A percentile compares a stretch with the other conserved stretches of the same genome.
Evolutionary conservation across 108 stramenopile species (phyloP).

Genomic region (Nitzschia sp.): DNA sequence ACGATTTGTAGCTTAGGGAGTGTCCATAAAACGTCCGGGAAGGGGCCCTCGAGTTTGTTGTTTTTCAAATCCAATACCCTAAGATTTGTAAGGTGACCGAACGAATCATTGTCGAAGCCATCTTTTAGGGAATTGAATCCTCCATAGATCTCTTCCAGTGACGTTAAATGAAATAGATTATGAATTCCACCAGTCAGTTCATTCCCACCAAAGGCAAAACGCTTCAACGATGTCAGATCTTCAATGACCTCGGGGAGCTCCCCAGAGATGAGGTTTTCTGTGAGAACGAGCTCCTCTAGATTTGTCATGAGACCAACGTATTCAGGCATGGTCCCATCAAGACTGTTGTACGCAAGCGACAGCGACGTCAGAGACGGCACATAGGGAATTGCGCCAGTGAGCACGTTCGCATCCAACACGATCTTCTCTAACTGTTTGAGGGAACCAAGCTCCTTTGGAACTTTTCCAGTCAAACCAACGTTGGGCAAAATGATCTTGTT

Average conservation of each 20-base stretch:
- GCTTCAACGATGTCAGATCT: conserved; percentile 5
- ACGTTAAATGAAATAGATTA: conserved; percentile 38
- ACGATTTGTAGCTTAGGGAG: conserved; percentile 16
- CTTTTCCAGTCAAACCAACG: conserved; percentile 6
- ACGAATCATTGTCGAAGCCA: conserved; percentile 37
- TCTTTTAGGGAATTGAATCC: conserved; percentile 48
- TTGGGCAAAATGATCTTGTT: conserved; percentile 14
- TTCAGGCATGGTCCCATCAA: conserved; percentile 22
- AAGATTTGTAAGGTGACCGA: conserved; percentile 42
- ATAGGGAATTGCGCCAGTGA: conserved; percentile 7
- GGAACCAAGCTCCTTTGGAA: conserved; percentile 19
- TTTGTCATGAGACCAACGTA: conserved; percentile 32
- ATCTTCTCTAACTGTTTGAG: conserved; percentile 6
- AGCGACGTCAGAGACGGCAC: conserved; percentile 20
- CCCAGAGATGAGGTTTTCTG: conserved; percentile 40
- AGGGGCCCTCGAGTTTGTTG: conserved; percentile 51
- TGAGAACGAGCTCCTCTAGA: conserved; percentile 40
- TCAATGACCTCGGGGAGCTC: conserved; percentile 24
- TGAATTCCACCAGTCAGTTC: conserved; percentile 19
- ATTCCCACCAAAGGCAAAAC: conserved; percentile 22
- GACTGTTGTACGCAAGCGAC: conserved; percentile 19
- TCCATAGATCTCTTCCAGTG: conserved; percentile 43
- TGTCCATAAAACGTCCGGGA: conserved; percentile 38
- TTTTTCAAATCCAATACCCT: conserved; percentile 56
- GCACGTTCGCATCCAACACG: conserved; percentile 8